Percentiles rank a stretch among this genome's conserved stretches.
phyloP scores from a whole-genome alignment of 202 grass and related monocot genomes.

The Zoysia matrella region DNA sequence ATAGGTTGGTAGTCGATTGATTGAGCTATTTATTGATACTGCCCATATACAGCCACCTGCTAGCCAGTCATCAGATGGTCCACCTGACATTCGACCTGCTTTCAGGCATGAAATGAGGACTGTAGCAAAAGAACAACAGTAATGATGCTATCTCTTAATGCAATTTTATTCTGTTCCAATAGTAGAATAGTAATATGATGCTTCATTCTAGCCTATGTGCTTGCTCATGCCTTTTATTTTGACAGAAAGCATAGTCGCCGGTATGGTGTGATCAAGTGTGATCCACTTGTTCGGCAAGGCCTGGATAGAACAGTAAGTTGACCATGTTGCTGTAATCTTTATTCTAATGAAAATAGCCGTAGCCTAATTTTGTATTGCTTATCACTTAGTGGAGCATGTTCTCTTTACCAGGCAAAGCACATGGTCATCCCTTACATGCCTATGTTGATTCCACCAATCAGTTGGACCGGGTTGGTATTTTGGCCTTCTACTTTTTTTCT shows the following conservation, averaged over 20 bases:
- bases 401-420: slow-evolving; percentile 84
- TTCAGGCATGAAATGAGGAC: slow-evolving; percentile 79
- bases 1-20: slow-evolving; percentile 95
- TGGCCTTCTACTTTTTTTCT: slow-evolving; percentile 27
- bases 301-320: slow-evolving; percentile 89
- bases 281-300: slow-evolving; percentile 86
- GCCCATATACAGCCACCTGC: slow-evolving; percentile 92
- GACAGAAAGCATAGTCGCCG: slow-evolving; percentile 68
- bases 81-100: slow-evolving; percentile 92
- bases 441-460: slow-evolving; percentile 89
- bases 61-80: slow-evolving; percentile 77
- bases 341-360: slow-evolving; percentile 40
- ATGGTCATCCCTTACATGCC: slow-evolving; percentile 98
- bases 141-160: slow-evolving; percentile 52
- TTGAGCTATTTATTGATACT: slow-evolving; percentile 88
- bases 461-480: slow-evolving; percentile 79
- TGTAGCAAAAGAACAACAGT: slow-evolving; percentile 62
- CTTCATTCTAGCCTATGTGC: slow-evolving; percentile 28
- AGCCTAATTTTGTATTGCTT: slow-evolving; percentile 30
- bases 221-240: slow-evolving; percentile 38
- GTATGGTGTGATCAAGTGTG: slow-evolving; percentile 94
- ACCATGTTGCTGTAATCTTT: slow-evolving; percentile 26
- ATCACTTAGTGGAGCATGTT: slow-evolving; percentile 31
- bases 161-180: slow-evolving; percentile 25
- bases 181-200: not conserved